Base-by-base conservation (phyloP, 352 stramenopile species). In the Globisporangium sylvaticum region DNA sequence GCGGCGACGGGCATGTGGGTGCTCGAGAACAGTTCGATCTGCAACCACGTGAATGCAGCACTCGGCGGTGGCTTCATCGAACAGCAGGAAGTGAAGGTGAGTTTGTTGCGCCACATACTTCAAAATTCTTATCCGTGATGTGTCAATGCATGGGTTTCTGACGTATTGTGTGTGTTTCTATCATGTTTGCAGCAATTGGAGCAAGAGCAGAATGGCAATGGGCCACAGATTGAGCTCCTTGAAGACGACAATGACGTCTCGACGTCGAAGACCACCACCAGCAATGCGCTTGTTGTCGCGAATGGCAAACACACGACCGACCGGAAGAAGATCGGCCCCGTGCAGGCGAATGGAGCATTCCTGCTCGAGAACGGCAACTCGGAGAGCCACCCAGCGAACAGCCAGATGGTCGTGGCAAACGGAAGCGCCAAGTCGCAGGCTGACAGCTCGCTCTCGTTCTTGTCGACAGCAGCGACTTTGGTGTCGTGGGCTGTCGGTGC, bases 1-100 rank as follows among this genome's bases (percentile, higher is more conserved):
- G 78, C 92, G 48, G 84, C 84, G 18, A 93, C 87, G 20, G 87
- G 87, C 10, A 80, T 91, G 74, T 95, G 87, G 87, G 87, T 95
- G 42, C 68, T 92, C 52, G 87, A 95, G 72, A 95, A 95, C 70
- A 93, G 72, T 54, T 85, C 81, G 22, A 91, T 95, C 52, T 95
- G 87, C 53, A 77, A 78, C 22, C 85, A 95, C 69, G 86, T 92
- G 25, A 86, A 80, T 14, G 81, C 85, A 46, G 80, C 85, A 9
- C 72, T 93, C 15, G 85, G 85, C 27, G 78, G 80, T 10, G 73
- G 75, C 3, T 93, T 91, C 57, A 83, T 93, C 24, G 83, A 91
- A 60, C 61, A 77, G 27, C 57, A 73, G 59, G 15, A 76, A 78
- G 44, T 68, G 78, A 39, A 74, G 80, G 62, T 70, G 64, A 22